Evolutionary conservation across 2,329 filamentous ascomycete genomes (phyloP).

Genomic region (Daldinia sp.): DNA sequence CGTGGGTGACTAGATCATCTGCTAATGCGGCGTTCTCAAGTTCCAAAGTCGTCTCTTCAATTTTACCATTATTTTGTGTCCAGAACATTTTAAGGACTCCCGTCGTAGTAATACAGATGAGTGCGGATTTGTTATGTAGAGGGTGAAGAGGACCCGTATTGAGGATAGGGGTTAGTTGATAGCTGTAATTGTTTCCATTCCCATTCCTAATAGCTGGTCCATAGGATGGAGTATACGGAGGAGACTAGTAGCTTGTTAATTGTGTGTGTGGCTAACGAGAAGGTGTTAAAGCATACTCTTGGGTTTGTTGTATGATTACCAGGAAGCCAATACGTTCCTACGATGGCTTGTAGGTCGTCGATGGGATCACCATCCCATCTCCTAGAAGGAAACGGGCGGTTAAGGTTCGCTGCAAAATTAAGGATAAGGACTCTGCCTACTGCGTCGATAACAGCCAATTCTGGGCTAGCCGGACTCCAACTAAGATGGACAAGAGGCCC

Average conservation of each 20-base stretch:
- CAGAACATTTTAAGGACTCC: slow-evolving; percentile 80
- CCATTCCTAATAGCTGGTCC: slow-evolving; percentile 71
- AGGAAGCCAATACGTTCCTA: slow-evolving; percentile 88
- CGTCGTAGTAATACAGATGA: slow-evolving; percentile 79
- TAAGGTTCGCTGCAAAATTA: slow-evolving; percentile 74
- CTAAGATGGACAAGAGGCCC: slow-evolving; percentile 79
- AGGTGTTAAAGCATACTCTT: slow-evolving; percentile 44
- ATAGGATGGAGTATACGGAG: slow-evolving; percentile 53
- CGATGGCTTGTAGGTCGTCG: slow-evolving; percentile 78
- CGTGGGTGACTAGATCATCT: slow-evolving; percentile 82
- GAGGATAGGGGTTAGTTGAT: slow-evolving; percentile 71
- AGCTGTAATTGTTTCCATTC: slow-evolving; percentile 66
- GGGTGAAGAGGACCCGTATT: slow-evolving; percentile 78
- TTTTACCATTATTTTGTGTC: slow-evolving; percentile 75
- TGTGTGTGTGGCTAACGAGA: background rate
- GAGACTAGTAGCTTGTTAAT: slow-evolving; percentile 45
- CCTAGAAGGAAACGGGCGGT: slow-evolving; percentile 70
- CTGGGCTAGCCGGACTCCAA: slow-evolving; percentile 78
- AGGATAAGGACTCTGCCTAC: slow-evolving; percentile 80
- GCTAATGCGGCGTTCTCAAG: slow-evolving; percentile 76
- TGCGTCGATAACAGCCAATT: slow-evolving; percentile 84
- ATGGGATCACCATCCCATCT: slow-evolving; percentile 72
- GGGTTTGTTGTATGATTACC: slow-evolving; percentile 57
- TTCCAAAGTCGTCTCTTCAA: slow-evolving; percentile 77
- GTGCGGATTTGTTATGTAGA: slow-evolving; percentile 72